Evolutionary conservation across 164 flowering plant species (phyloP), one percentile per base, ranked within the genome.

Genomic region (Brasenia schreberi): DNA sequence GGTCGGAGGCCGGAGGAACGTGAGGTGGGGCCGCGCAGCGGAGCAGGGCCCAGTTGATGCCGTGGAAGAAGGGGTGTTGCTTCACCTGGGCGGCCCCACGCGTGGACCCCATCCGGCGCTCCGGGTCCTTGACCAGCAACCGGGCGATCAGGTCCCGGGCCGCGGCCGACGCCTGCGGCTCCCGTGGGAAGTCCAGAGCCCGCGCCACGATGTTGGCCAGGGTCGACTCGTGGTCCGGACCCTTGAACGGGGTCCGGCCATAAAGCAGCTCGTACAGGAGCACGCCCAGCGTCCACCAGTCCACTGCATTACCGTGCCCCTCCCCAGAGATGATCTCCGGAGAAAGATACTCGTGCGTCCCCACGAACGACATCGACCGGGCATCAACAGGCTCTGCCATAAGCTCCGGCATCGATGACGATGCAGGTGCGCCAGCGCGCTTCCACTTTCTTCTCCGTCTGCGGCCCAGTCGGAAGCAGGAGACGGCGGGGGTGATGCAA

Each of bases 231-330:
- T 91, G 77, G 70, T 84, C 91, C 42, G 71, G 9, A 1, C 97
- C 97, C 67, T 74, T 81, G 66, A 91, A 91, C 0, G 97, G 97
- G 16, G 97, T 91, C 62, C 72, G 75, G 0, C 97, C 97, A 65
- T 82, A 88, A 18, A 88, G 77, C 17, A 91, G 66, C 72, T 91
- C 97, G 62, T 76, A 91, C 11, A 91, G 75, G 74, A 91, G 84
- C 6, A 91, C 73, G 19, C 97, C 97, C 9, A 91, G 67, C 4
- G 97, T 91, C 97, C 97, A 91, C 97, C 97, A 91, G 76, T 91
- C 97, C 18, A 91, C 97, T 1, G 93, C 86, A 63, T 82, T 87
- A 3, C 97, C 95, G 67, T 91, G 97, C 2, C 97, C 97, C 66
- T 91, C 97, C 0, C 93, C 97, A 0, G 86, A 82, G 4, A 91